A percentile compares a stretch with the other conserved stretches of the same genome.
These are phyloP conservation scores for Astraeus odoratus DNA, from an alignment of 768 basidiomycete species.

Conservation along the genomic window DNA sequence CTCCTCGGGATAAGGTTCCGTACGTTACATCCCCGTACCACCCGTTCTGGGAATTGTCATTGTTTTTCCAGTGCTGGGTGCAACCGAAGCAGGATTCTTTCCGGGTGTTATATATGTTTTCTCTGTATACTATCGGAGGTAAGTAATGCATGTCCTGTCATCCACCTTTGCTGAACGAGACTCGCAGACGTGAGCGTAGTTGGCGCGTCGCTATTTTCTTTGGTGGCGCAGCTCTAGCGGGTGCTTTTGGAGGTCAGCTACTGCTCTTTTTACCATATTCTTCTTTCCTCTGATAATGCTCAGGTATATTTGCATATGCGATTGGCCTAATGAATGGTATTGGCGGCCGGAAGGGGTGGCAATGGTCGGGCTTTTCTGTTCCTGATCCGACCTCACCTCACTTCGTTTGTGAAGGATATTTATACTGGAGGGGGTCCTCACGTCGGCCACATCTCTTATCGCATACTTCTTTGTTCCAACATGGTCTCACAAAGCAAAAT, in stretches of 20 bases:
- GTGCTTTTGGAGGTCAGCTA: conserved; percentile 53
- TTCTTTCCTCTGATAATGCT: not conserved
- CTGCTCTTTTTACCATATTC: too few species aligned
- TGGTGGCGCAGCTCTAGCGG: conserved; percentile 53
- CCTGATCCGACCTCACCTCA: not conserved
- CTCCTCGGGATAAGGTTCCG: conserved; percentile 50
- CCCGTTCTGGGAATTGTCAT: not conserved
- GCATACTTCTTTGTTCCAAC: conserved; percentile 53
- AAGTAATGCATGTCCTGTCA: not conserved
- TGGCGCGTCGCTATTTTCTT: conserved; percentile 60
- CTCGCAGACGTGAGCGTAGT: conserved; percentile 45
- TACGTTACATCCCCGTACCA: conserved; percentile 21
- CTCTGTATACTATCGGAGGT: conserved; percentile 51
- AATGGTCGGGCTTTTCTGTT: conserved; percentile 40
- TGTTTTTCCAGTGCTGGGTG: conserved; percentile 39
- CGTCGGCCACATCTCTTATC: conserved; percentile 37
- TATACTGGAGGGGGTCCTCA: conserved; percentile 50
- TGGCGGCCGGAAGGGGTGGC: conserved; percentile 55
- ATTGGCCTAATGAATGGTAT: conserved; percentile 57
- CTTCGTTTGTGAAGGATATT: conserved; percentile 40
- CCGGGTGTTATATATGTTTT: conserved; percentile 54
- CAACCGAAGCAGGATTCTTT: conserved; percentile 54
- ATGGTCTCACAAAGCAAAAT: conserved; percentile 52
- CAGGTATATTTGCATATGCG: conserved; percentile 50
- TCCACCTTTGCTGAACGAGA: not conserved